These are phyloP conservation scores for Amanita fuliginea DNA, from an alignment of 768 basidiomycete genomes.

Conservation along the genomic window DNA sequence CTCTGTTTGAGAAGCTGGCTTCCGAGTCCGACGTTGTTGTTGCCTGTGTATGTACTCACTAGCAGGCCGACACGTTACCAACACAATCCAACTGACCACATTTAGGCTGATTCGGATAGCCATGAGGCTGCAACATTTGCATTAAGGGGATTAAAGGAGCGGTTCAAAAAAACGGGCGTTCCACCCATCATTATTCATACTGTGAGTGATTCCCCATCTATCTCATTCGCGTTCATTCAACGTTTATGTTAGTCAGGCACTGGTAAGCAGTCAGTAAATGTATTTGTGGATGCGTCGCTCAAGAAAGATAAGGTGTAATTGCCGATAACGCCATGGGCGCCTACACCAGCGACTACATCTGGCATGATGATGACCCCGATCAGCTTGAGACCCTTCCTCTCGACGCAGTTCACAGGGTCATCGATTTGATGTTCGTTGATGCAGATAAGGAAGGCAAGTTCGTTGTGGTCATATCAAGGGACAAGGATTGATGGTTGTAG, in stretches of 20 bases:
- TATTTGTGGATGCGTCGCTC: not conserved
- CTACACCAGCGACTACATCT: conserved; percentile 23
- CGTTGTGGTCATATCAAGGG: not conserved
- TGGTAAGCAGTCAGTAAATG: conserved; percentile 13
- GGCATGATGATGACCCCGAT: conserved; percentile 35
- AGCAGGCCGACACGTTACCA: conserved; percentile 26
- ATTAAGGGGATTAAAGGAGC: conserved; percentile 40
- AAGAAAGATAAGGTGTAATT: conserved; percentile 15
- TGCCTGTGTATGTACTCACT: not conserved
- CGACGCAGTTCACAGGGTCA: conserved; percentile 35
- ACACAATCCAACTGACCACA: not conserved
- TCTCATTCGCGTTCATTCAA: not conserved
- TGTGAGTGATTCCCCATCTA: conserved; percentile 23
- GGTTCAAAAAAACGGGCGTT: conserved; percentile 27
- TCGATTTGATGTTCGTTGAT: conserved; percentile 33
- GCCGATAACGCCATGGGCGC: conserved; percentile 33
- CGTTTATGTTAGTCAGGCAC: conserved; percentile 33
- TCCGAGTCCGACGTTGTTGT: conserved; percentile 28
- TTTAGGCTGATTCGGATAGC: conserved; percentile 32
- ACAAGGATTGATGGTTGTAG: conserved; percentile 14
- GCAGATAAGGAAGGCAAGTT: conserved; percentile 37
- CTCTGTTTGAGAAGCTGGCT: conserved; percentile 30
- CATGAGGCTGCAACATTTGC: conserved; percentile 31
- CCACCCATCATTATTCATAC: conserved; percentile 49
- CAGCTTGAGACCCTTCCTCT: conserved; percentile 35